A percentile compares a stretch with the other conserved stretches of the same genome.
Conservation (phyloP, 352 stramenopile genomes). For the Phytophthora cactorum region DNA sequence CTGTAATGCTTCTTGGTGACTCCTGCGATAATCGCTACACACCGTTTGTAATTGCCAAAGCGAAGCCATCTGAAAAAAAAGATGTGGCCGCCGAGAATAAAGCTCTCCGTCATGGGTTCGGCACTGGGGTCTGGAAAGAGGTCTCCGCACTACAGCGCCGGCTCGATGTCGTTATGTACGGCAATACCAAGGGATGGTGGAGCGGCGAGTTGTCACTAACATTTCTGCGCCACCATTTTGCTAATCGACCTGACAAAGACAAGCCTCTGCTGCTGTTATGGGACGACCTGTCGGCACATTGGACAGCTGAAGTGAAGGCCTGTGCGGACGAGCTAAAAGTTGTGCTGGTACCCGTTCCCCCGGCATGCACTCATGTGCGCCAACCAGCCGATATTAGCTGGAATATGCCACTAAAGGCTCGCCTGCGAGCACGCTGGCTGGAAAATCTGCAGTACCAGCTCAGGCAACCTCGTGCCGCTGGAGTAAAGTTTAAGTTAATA, state of each 20-base stretch:
- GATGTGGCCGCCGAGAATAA: neutral
- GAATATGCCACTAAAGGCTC: constrained; percentile 28
- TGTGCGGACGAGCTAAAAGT: constrained; percentile 34
- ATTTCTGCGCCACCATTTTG: constrained; percentile 17
- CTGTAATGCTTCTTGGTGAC: constrained; percentile 33
- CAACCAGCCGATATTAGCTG: constrained; percentile 32
- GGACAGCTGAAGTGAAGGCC: constrained; percentile 25
- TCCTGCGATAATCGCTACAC: constrained; percentile 14
- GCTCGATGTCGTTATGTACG: constrained; percentile 22
- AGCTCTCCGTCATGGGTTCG: constrained; percentile 28
- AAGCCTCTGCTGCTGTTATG: constrained; percentile 32
- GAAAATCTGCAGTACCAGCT: constrained; percentile 8
- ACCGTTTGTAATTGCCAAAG: constrained; percentile 33
- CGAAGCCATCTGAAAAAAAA: neutral
- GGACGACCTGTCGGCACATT: constrained; percentile 42
- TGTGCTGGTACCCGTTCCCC: constrained; percentile 17
- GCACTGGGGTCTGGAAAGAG: constrained; percentile 24
- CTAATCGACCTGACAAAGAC: neutral
- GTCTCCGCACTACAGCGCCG: constrained; percentile 11
- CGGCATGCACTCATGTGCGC: constrained; percentile 21
- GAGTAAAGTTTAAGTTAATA: too few species aligned
- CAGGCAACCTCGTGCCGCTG: too few species aligned
- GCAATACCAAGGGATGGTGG: constrained; percentile 37
- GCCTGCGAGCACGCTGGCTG: neutral
- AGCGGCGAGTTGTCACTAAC: constrained; percentile 18